Conservation (phyloP, 2,329 filamentous ascomycete species). For the Colletotrichum scovillei region DNA sequence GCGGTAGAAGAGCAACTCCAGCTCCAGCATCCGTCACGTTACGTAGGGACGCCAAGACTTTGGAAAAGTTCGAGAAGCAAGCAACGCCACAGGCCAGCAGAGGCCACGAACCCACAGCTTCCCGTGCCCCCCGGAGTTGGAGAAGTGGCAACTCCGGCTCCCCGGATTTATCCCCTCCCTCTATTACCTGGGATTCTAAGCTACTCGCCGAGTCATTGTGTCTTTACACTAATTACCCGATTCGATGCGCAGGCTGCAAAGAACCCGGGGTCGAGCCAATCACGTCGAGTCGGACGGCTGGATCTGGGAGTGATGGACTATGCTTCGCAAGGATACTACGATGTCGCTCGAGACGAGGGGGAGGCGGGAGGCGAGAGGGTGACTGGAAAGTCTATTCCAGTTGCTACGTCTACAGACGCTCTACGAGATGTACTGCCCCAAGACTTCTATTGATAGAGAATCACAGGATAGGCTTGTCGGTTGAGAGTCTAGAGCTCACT, state of each 20-base stretch:
- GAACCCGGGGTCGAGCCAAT: neutral
- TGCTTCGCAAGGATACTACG: neutral
- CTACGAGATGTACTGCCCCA: neutral
- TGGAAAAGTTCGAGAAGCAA: neutral
- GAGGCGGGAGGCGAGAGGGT: neutral
- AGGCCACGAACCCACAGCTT: neutral
- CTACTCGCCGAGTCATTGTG: neutral
- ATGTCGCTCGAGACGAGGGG: neutral
- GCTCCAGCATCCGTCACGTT: no score
- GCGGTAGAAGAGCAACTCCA: neutral
- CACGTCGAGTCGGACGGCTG: neutral
- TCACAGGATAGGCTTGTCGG: neutral
- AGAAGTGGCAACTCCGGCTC: neutral
- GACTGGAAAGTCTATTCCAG: neutral
- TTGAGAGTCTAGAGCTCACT: neutral
- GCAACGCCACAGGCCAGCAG: no score
- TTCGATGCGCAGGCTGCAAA: neutral
- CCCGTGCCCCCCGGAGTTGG: neutral
- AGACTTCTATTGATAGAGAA: neutral
- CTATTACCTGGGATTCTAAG: no score
- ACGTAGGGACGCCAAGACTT: no score
- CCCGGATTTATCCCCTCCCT: no score
- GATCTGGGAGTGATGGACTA: neutral
- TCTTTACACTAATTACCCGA: neutral
- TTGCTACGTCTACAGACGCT: neutral